Evolutionary conservation across 2,329 filamentous ascomycete species (phyloP).

Genomic region (Ramichloridium luteum): DNA sequence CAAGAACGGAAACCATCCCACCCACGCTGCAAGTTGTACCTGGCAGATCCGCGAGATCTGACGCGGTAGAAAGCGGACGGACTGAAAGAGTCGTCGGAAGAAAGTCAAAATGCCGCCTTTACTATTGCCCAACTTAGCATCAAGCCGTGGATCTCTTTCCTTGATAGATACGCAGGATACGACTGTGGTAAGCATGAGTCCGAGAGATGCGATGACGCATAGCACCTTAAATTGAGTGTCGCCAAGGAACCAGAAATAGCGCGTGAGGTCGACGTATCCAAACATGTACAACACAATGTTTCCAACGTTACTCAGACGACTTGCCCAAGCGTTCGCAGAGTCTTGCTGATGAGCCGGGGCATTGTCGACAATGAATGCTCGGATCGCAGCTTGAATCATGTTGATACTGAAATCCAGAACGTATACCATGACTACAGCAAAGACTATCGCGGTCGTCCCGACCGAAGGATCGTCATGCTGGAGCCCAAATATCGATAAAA

Average conservation of each 20-base stretch:
- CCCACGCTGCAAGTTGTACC: slow-evolving; percentile 94
- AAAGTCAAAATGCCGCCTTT: slow-evolving; percentile 61
- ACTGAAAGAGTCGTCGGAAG: slow-evolving; percentile 64
- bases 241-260: slow-evolving; percentile 65
- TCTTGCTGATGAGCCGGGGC: slow-evolving; percentile 89
- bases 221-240: slow-evolving; percentile 87
- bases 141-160: slow-evolving; percentile 69
- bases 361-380: slow-evolving; percentile 88
- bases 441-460: slow-evolving; percentile 55
- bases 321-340: slow-evolving; percentile 86
- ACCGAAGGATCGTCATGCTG: slow-evolving; percentile 52
- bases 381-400: slow-evolving; percentile 81
- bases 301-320: slow-evolving; percentile 70
- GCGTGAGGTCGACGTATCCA: slow-evolving; percentile 69
- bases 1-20: slow-evolving; percentile 93
- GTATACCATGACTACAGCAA: slow-evolving; percentile 79
- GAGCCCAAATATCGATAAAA: slow-evolving; percentile 59
- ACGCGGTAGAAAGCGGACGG: slow-evolving; percentile 64
- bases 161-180: slow-evolving; percentile 58
- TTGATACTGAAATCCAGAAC: slow-evolving; percentile 91
- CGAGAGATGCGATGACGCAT: slow-evolving; percentile 69
- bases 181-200: slow-evolving; percentile 55
- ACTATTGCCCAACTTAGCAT: slow-evolving; percentile 48
- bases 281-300: slow-evolving; percentile 86
- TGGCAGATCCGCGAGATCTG: slow-evolving; percentile 88